phyloP scores from a whole-genome alignment of 148 eudicot species.

The Fagopyrum homotropicum region DNA sequence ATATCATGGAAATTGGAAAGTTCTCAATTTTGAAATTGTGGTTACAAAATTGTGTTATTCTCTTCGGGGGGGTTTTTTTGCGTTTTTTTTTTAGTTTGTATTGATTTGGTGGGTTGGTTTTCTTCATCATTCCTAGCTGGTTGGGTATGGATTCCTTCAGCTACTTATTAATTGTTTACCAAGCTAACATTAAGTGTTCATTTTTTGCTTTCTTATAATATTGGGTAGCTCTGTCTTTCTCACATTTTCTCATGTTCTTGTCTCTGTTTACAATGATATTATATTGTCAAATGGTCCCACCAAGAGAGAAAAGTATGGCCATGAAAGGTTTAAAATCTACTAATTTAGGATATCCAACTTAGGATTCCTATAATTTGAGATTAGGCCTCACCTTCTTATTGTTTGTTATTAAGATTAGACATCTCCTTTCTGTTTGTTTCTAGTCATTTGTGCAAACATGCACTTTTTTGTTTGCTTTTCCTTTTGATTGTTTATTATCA shows the following conservation, averaged over 20 bases:
- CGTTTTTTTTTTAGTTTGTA: neutral
- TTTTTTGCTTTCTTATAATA: neutral
- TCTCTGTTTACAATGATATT: neutral
- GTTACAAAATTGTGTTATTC: neutral
- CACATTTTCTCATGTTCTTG: neutral
- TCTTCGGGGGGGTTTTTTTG: neutral
- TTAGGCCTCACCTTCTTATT: neutral
- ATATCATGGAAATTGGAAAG: neutral
- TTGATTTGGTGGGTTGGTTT: neutral
- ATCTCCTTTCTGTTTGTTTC: neutral
- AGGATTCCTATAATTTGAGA: constrained; percentile 2
- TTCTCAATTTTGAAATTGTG: neutral
- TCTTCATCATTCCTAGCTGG: neutral
- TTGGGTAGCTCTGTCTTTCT: neutral
- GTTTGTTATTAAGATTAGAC: neutral
- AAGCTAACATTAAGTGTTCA: neutral
- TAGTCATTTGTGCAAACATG: neutral
- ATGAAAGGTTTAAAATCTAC: neutral
- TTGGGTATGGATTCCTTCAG: neutral
- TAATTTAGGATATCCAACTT: neutral
- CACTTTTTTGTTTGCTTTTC: neutral
- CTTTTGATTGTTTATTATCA: neutral
- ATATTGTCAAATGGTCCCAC: neutral
- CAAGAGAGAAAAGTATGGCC: neutral
- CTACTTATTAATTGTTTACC: neutral